These are phyloP conservation scores for Uncinocarpus reesii DNA, from an alignment of 2,329 filamentous ascomycete species.

Conservation along the genomic window DNA sequence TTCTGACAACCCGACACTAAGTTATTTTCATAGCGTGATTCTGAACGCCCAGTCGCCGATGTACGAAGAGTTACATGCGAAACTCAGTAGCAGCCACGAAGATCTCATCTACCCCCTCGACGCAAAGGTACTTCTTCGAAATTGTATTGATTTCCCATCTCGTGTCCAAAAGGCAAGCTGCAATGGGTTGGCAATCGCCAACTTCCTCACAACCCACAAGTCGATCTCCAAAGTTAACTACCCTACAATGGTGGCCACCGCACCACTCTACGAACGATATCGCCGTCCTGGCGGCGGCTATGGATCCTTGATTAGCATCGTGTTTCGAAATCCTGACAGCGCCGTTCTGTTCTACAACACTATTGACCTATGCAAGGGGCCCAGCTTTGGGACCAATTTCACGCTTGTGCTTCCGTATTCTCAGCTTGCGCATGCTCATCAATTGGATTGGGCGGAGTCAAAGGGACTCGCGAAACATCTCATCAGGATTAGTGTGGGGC, in stretches of 20 bases:
- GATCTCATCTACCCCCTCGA: conserved; percentile 21
- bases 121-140: conserved; percentile 18
- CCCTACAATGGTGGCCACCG: conserved; percentile 17
- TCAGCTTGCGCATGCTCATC: conserved; percentile 19
- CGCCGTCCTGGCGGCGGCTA: conserved; percentile 20
- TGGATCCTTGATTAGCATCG: conserved; percentile 21
- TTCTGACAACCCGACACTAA: no score
- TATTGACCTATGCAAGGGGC: conserved; percentile 26
- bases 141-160: conserved; percentile 19
- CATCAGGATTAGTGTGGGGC: conserved; percentile 19
- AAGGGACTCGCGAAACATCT: conserved; percentile 19
- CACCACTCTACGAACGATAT: conserved; percentile 18
- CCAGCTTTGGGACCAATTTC: conserved; percentile 25
- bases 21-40: no score
- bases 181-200: conserved; percentile 20
- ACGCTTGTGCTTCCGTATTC: conserved; percentile 22
- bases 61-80: conserved; percentile 22
- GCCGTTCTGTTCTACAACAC: conserved; percentile 25
- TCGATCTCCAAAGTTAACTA: conserved; percentile 21
- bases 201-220: conserved; percentile 17
- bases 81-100: conserved; percentile 17
- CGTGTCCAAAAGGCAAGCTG: conserved; percentile 19
- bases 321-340: conserved; percentile 17
- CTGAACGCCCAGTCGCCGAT: background rate
- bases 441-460: conserved; percentile 15